Percentiles rank a stretch among this genome's conserved stretches.
Evolutionary conservation across 106 monocot species (phyloP).

Genomic region (Cymbidium sinense): DNA sequence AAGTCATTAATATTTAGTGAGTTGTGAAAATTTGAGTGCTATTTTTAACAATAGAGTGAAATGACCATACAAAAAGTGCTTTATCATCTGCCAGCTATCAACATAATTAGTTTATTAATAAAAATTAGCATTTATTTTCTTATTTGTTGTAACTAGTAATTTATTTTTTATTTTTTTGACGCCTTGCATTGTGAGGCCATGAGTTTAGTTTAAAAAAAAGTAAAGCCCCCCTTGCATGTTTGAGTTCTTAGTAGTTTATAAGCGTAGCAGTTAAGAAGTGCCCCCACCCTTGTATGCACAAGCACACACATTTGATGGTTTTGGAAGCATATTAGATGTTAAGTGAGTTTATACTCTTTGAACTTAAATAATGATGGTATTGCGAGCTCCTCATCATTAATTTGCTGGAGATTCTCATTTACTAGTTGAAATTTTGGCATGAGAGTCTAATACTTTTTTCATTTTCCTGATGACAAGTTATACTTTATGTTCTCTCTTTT

Average conservation of each 20-base stretch:
- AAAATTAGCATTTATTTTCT: neutral
- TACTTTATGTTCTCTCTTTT: neutral
- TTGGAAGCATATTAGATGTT: neutral
- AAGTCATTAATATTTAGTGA: neutral
- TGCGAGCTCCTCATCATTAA: neutral
- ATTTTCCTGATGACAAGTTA: neutral
- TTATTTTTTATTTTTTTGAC: neutral
- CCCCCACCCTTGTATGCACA: neutral
- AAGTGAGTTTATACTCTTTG: neutral
- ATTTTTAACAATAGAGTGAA: no score
- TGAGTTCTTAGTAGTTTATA: neutral
- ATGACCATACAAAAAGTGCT: no score
- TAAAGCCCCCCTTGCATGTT: neutral
- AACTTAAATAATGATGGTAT: neutral
- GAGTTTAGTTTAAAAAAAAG: neutral
- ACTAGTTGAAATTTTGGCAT: neutral
- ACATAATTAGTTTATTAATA: neutral
- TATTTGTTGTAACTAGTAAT: neutral
- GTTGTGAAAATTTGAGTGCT: neutral
- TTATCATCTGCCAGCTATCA: neutral
- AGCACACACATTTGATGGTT: neutral
- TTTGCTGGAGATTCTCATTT: neutral
- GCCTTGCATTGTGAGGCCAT: neutral
- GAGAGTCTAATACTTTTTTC: neutral
- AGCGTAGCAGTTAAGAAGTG: neutral